Base-by-base conservation (phyloP, 2,329 filamentous ascomycete species). In the Cladosporium sp. region DNA sequence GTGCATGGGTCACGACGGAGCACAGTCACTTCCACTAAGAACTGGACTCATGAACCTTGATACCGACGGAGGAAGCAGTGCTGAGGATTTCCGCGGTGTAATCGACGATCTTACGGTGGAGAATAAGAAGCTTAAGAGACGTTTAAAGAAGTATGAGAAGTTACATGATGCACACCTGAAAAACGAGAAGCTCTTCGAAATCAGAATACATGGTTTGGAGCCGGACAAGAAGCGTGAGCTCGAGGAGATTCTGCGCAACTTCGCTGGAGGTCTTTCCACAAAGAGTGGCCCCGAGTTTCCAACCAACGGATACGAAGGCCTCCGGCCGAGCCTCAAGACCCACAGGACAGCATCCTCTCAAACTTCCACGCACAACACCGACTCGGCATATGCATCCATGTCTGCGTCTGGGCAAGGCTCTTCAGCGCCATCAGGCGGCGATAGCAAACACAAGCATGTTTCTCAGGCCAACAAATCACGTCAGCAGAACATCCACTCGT, bases 91-190 rank as follows among this genome's bases (percentile, higher is more conserved):
- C 53, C 78, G 88, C 40, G 85, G 85, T 57, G 87, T 95, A 13
- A 94, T 95, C 41, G 88, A 95, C 60, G 89, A 95, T 63, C 68
- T 95, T 52, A 95, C 88, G 0, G 74, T 95, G 20, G 85, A 90
- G 62, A 94, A 93, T 63, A 87, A 88, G 64, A 84, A 82, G 45
- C 67, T 94, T 53, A 90, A 84, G 69, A 82, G 85, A 57, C 82
- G 83, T 59, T 61, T 94, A 47, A 85, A 80, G 59, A 83, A 80
- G 47, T 87, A 87, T 54, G 85, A 86, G 64, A 82, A 81, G 55
- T 70, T 79, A 20, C 81, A 84, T 1, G 80, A 82, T 15, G 77
- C 83, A 36, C 79, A 84, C 55, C 69, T 91, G 43, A 78, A 83
- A 29, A 81, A 84, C 40, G 87, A 94, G 25, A 89, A 87, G 62